A percentile compares a stretch with the other conserved stretches of the same genome.
These are phyloP conservation scores for Cryptococcus wingfieldii DNA, from an alignment of 1,284 basidiomycete genomes.

Conservation along the genomic window DNA sequence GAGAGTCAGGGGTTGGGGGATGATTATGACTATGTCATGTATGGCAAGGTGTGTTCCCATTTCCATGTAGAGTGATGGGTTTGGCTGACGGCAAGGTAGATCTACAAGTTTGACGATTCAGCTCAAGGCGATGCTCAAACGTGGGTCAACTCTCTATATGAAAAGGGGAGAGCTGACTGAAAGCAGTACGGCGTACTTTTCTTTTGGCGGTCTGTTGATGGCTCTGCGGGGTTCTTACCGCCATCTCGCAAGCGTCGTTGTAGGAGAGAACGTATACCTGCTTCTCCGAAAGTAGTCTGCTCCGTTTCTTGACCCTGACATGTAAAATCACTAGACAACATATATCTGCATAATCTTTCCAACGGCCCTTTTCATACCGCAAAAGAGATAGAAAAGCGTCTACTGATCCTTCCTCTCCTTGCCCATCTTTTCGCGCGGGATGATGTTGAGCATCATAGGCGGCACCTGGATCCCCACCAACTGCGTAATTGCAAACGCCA, in stretches of 20 bases:
- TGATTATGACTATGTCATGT: constrained; percentile 99
- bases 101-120: constrained; percentile 90
- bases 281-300: constrained; percentile 69
- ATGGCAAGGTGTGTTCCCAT: constrained; percentile 72
- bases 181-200: constrained; percentile 82
- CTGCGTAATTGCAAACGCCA: constrained; percentile 63
- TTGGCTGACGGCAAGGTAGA: constrained; percentile 52
- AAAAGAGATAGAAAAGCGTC: not conserved
- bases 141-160: constrained; percentile 19
- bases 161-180: not conserved
- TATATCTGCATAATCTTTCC: not conserved
- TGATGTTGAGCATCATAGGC: constrained; percentile 46
- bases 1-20: constrained; percentile 82
- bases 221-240: constrained; percentile 88
- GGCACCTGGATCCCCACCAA: constrained; percentile 70
- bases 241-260: constrained; percentile 85
- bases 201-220: constrained; percentile 95
- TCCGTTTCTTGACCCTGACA: not conserved
- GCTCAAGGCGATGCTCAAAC: constrained; percentile 57
- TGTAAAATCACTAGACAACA: not conserved
- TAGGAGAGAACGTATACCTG: constrained; percentile 89
- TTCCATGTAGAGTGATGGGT: not conserved
- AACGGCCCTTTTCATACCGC: not conserved
- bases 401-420: constrained; percentile 76
- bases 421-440: constrained; percentile 54